phyloP scores from a whole-genome alignment of 179 eudicot genomes.

The Beta lomatogona region DNA sequence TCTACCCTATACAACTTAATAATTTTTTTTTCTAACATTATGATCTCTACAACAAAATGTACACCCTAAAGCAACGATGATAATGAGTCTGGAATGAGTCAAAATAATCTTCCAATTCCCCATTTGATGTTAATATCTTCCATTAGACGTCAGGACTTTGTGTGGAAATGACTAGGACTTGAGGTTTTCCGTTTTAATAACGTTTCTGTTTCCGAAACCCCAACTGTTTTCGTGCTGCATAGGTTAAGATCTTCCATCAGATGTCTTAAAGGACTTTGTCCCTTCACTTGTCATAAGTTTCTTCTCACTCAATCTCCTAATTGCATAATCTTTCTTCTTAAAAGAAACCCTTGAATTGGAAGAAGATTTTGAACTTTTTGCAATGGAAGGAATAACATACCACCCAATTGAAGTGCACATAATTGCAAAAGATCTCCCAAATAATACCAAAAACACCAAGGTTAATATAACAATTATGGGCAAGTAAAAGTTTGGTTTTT shows the following conservation, averaged over 20 bases:
- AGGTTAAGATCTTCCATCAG: not conserved
- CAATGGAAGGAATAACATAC: slow-evolving; percentile 32
- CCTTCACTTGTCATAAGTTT: slow-evolving; percentile 21
- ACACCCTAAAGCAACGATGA: slow-evolving; percentile 7
- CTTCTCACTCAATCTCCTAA: slow-evolving; percentile 17
- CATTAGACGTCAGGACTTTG: slow-evolving; percentile 19
- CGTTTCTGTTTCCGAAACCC: too few species aligned
- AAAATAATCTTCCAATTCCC: not conserved
- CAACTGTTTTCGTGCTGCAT: too few species aligned
- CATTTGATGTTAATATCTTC: not conserved
- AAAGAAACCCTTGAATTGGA: not conserved
- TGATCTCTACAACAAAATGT: not conserved
- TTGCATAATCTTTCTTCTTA: slow-evolving; percentile 26
- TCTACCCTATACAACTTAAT: not conserved
- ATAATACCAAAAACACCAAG: slow-evolving; percentile 23
- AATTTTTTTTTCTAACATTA: not conserved
- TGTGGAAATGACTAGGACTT: not conserved
- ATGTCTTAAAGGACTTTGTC: slow-evolving; percentile 23
- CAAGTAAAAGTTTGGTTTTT: slow-evolving; percentile 9
- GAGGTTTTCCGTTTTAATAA: too few species aligned
- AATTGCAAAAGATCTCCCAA: slow-evolving; percentile 32
- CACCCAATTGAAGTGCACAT: slow-evolving; percentile 40
- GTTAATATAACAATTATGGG: slow-evolving; percentile 17
- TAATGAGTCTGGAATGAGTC: not conserved
- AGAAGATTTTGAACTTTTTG: not conserved